phyloP scores from a whole-genome alignment of 2,329 filamentous ascomycete genomes.

The Aspergillus ibericus region DNA sequence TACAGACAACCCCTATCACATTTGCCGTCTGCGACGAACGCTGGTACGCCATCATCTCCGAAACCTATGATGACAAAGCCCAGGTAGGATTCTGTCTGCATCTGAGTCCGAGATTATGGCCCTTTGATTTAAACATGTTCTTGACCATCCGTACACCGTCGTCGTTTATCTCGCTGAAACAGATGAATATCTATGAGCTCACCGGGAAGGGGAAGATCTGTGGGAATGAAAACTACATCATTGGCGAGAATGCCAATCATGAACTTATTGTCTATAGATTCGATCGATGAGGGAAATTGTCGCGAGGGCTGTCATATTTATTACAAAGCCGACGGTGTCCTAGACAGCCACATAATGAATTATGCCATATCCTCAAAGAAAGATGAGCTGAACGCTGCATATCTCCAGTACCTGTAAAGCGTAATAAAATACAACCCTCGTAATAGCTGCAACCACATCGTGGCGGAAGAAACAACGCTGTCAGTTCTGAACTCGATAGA shows the following conservation, averaged over 20 bases:
- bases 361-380: no score
- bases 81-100: constrained; percentile 39
- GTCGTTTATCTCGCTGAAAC: constrained; percentile 24
- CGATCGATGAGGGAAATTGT: constrained; percentile 26
- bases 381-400: no score
- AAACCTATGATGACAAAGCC: constrained; percentile 33
- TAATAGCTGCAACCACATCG: no score
- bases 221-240: constrained; percentile 62
- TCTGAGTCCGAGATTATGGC: constrained; percentile 28
- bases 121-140: constrained; percentile 26
- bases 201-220: constrained; percentile 55
- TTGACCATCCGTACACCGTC: constrained; percentile 33
- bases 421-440: no score
- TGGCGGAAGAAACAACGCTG: no score
- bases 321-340: background rate
- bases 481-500: no score
- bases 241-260: constrained; percentile 57
- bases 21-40: constrained; percentile 21
- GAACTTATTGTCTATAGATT: constrained; percentile 58
- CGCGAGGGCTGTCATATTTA: background rate
- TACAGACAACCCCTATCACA: constrained; percentile 34
- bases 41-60: constrained; percentile 42
- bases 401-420: no score
- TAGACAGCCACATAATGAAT: no score
- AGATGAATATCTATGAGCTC: constrained; percentile 49